Base-by-base conservation (phyloP, 2,329 filamentous ascomycete genomes). In the Lecanicillium sp. region DNA sequence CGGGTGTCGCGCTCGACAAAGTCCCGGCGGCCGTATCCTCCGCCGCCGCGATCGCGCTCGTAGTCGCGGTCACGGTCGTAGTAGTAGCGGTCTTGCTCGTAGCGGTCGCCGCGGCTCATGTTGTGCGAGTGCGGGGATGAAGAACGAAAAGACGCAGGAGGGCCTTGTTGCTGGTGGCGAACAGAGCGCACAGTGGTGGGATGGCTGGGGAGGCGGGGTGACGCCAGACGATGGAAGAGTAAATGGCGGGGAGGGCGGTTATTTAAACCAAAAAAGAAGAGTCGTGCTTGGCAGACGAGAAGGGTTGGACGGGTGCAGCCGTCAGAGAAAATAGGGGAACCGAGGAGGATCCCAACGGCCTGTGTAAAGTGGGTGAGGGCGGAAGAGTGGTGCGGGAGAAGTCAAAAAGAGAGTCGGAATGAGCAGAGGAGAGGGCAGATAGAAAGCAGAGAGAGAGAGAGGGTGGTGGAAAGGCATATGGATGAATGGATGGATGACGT, bases 11-110 rank as follows among this genome's bases (percentile, higher is more conserved):
- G 69, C 54, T 66, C 64, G 51, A 57, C 60, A 46, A 58, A 51
- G 56, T 63, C 5, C 30, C 30, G n/a, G 36, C 44, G 44, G 27
- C 35, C 15, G 8, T 47, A 40, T 17, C 35, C 44, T 12, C 42
- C 42, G 11, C 43, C 19, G n/a, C 29, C 38, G 20, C 70, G 70
- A 56, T 83, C 77, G 56, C 66, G 66, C 51, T 67, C 66, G 51
- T 55, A 57, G 36, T 55, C 61, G 26, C 48, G 41, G 11, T 50
- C 48, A 17, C 48, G 48, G 7, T 44, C 40, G 48, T 50, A 50
- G 14, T 29, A 20, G 42, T 21, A 35, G 24, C 49, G 49, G 23
- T 51, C 49, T 9, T 51, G 42, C 30, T 51, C 49, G 38, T 51
- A 51, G 19, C 49, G 42, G 32, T 49, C 47, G 27, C 40, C 39